Percentiles rank a stretch among this genome's conserved stretches.
phyloP scores from a whole-genome alignment of 2,329 filamentous ascomycete species.

The Myriosclerotinia curreyana region DNA sequence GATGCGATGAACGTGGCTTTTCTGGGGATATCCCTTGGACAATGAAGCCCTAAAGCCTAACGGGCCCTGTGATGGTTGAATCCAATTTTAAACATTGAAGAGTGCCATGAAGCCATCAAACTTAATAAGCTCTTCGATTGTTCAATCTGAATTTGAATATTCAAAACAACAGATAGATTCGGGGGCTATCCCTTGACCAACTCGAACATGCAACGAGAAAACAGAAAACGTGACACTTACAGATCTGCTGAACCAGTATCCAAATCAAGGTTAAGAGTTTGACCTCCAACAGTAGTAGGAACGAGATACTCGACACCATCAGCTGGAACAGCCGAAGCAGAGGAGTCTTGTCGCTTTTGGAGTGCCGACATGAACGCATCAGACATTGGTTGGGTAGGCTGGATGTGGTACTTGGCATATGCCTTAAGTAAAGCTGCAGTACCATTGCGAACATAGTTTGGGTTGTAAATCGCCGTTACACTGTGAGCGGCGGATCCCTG shows the following conservation, averaged over 20 bases:
- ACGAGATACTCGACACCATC: conserved; percentile 36
- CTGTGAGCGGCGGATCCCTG: conserved; percentile 26
- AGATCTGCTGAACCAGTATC: conserved; percentile 38
- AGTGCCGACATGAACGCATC: conserved; percentile 29
- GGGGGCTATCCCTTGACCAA: not conserved
- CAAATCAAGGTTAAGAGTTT: conserved; percentile 37
- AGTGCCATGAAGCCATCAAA: too few species aligned
- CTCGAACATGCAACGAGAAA: not conserved
- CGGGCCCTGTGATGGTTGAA: too few species aligned
- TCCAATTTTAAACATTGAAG: too few species aligned
- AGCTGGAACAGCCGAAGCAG: conserved; percentile 28
- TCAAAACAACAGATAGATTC: too few species aligned
- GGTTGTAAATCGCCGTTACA: conserved; percentile 35
- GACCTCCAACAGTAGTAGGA: conserved; percentile 33
- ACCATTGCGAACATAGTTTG: conserved; percentile 35
- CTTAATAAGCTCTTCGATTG: too few species aligned
- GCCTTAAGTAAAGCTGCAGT: conserved; percentile 38
- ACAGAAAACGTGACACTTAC: conserved; percentile 29
- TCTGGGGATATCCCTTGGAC: not conserved
- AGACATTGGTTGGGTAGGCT: conserved; percentile 33
- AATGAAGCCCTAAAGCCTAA: too few species aligned
- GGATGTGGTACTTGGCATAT: conserved; percentile 37
- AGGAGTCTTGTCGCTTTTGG: conserved; percentile 37
- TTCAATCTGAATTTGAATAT: too few species aligned
- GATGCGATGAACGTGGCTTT: not conserved